These are phyloP conservation scores for Talaromyces wortmannii DNA, from an alignment of 495 filamentous ascomycete species.

Conservation along the genomic window DNA sequence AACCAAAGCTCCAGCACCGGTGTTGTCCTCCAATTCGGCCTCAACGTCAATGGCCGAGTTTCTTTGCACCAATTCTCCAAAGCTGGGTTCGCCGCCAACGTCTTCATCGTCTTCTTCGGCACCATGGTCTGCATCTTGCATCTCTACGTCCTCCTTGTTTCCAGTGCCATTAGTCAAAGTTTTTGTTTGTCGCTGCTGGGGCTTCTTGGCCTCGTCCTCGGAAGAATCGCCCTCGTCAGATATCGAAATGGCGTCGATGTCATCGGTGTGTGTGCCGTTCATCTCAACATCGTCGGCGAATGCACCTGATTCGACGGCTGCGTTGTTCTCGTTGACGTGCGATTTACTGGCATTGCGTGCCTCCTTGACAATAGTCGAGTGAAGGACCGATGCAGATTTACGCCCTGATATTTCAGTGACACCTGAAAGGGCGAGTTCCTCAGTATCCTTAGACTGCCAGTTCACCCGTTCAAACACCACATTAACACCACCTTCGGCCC, in stretches of 20 bases:
- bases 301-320: conserved; percentile 51
- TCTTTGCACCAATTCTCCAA: conserved; percentile 78
- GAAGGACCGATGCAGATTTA: conserved; percentile 35
- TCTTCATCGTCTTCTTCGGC: conserved; percentile 22
- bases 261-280: conserved; percentile 33
- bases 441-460: conserved; percentile 42
- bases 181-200: conserved; percentile 25
- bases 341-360: conserved; percentile 51
- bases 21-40: conserved; percentile 38
- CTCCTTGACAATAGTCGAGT: conserved; percentile 45
- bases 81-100: conserved; percentile 61
- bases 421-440: conserved; percentile 39
- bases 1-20: conserved; percentile 29
- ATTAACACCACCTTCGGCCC: conserved; percentile 49
- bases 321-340: conserved; percentile 67
- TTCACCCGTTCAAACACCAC: conserved; percentile 47
- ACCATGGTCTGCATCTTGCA: conserved; percentile 33
- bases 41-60: conserved; percentile 72
- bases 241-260: conserved; percentile 24
- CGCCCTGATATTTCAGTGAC: conserved; percentile 36
- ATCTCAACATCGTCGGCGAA: conserved; percentile 39
- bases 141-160: conserved; percentile 34
- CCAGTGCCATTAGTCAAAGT: conserved; percentile 19
- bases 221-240: conserved; percentile 32
- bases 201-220: conserved; percentile 32